Evolutionary conservation across 2,329 filamentous ascomycete species (phyloP), one percentile per base, ranked within the genome.

Genomic region (Lecanoromycetidae sp.): DNA sequence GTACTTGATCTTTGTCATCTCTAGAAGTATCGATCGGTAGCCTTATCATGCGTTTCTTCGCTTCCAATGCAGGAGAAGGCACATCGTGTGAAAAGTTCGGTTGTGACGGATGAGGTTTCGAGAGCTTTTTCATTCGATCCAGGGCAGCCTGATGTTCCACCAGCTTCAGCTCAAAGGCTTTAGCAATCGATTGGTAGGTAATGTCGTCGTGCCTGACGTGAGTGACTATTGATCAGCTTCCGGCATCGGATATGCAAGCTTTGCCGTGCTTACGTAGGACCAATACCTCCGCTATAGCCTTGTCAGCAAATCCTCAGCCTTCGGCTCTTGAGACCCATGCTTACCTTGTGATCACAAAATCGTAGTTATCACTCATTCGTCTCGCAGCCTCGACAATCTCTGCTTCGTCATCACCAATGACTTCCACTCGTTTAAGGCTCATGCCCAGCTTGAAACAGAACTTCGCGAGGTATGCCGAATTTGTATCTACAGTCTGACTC

Each of bases 191-290:
- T 60, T 84, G 74, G 68, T 98, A 98, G 22, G 91, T 96, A 57
- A 96, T 96, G 62, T 98, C 91, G 65, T 98, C 91, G 70, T 96
- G 90, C 47, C 86, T 93, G 56, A 53, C n/a, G n/a, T n/a, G 41
- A 39, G 26, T 15, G 23, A 26, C 27, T 15, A 29, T 22, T 19
- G 33, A 36, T 45, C 27, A 52, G 40, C 38, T 41, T 33, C 27
- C 5, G 17, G 33, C 29, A 33, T 48, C 39, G 13, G 15, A 22
- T 23, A 30, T 29, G 34, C 17, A 19, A 20, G 39, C 20, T 44
- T 13, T 23, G 48, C 44, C 48, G 53, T 48, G 65, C 80, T 70
- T 68, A 90, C 84, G 90, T 96, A 55, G 91, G 91, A 9, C 90
- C 90, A 60, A 98, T 96, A 25, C 91, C 90, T 55, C 91, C 90